phyloP scores from a whole-genome alignment of 768 basidiomycete species.

The Lactifluus hygrophoroides region DNA sequence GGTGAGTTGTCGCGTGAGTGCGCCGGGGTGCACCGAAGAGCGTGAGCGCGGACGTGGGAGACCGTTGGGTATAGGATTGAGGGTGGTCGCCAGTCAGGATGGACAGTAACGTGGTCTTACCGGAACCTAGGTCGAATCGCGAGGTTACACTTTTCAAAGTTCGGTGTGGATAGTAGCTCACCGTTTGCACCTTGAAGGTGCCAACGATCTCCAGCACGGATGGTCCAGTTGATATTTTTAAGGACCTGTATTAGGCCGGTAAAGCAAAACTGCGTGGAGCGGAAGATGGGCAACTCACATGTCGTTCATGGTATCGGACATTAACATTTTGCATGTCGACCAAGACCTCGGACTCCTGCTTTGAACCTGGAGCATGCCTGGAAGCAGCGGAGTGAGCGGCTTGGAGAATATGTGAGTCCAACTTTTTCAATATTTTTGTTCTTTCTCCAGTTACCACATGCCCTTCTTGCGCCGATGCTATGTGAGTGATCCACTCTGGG shows the following conservation, averaged over 20 bases:
- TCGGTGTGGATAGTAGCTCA: slow-evolving; percentile 24
- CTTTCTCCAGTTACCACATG: slow-evolving; percentile 45
- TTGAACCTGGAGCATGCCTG: neutral
- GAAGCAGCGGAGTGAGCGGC: neutral
- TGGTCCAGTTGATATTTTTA: slow-evolving; percentile 70
- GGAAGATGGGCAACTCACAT: slow-evolving; percentile 1
- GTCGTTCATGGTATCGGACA: slow-evolving; percentile 55
- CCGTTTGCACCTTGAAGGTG: slow-evolving; percentile 87
- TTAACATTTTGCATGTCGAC: slow-evolving; percentile 59
- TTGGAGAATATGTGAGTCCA: neutral
- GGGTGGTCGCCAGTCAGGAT: slow-evolving; percentile 92
- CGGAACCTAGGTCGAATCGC: slow-evolving; percentile 51
- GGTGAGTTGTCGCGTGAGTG: slow-evolving; percentile 55
- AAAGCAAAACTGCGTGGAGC: neutral
- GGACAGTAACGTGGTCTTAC: slow-evolving; percentile 90
- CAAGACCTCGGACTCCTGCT: slow-evolving; percentile 32
- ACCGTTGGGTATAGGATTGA: slow-evolving; percentile 73
- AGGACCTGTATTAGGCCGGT: slow-evolving; percentile 47
- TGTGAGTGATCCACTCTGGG: slow-evolving; percentile 64
- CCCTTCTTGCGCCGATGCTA: slow-evolving; percentile 45
- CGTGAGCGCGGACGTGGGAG: slow-evolving; percentile 33
- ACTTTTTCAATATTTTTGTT: slow-evolving; percentile 31
- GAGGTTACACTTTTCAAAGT: neutral
- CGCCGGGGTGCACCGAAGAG: slow-evolving; percentile 59
- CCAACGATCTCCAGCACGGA: slow-evolving; percentile 79